Evolutionary conservation across 257 asterid genomes (phyloP), one percentile per base, ranked within the genome.

Genomic region (Plantago elongata): DNA sequence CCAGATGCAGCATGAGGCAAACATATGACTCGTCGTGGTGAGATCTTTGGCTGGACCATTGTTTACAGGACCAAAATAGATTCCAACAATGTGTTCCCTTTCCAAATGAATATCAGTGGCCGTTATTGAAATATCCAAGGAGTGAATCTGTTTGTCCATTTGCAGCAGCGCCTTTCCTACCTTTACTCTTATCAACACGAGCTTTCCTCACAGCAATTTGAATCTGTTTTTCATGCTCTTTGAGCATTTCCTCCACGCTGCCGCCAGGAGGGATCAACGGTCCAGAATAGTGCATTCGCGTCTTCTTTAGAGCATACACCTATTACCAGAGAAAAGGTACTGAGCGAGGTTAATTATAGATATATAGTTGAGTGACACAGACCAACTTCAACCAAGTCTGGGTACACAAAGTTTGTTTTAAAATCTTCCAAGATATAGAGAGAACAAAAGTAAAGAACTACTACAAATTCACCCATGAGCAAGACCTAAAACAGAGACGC

Each of bases 151-250:
- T 78, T 64, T 83, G 91, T 56, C 80, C 85, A 62, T 74, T 78
- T 17, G 73, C 86, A 17, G 22, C 50, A 30, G 63, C 55, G n/a
- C 69, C 79, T 66, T 77, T 81, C 62, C 67, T 66, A 18, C 50
- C 57, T 75, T 77, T 89, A 40, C 68, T 70, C 77, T 83, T 86
- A 63, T 86, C 88, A 1, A 66, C 30, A n/a, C 85, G 91, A 59
- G 95, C 94, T 78, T 82, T 89, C 65, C 97, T 84, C 40, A 89
- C 94, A 34, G 97, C 97, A 8, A 78, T 65, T 70, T 89, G 97
- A 37, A 89, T 84, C 73, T 84, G 94, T 64, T 67, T 86, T 66
- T 84, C 95, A 29, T 86, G 94, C 72, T 86, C 95, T 75, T 75
- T 81, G 57, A 89, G 91, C 91, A 89, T 89, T 54, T 89, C 95